Conservation (phyloP, 2,329 filamentous ascomycete species). For the Cladobotryum mycophilum region DNA sequence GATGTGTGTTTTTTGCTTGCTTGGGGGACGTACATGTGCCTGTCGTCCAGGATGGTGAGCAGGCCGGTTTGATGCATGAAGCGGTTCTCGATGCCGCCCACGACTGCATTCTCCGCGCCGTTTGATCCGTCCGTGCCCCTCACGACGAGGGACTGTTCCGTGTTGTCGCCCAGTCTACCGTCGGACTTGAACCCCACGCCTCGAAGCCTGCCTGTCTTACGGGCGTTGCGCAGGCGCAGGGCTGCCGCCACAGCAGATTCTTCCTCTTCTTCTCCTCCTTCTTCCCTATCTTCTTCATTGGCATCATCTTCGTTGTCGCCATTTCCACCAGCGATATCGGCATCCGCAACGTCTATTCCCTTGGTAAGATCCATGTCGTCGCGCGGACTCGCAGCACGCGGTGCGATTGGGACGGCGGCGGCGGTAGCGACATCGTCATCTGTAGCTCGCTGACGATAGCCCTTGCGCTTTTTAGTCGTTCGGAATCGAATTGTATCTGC, state of each 20-base stretch:
- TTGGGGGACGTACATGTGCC: slow-evolving; percentile 63
- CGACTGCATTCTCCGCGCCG: slow-evolving; percentile 24
- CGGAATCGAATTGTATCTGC: slow-evolving; percentile 46
- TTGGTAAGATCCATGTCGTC: background rate
- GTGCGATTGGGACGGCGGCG: background rate
- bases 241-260: slow-evolving; percentile 41
- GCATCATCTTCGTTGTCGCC: background rate
- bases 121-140: slow-evolving; percentile 8
- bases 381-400: slow-evolving; percentile 1
- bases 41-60: slow-evolving; percentile 59
- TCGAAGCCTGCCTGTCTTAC: slow-evolving; percentile 42
- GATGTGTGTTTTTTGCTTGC: slow-evolving; percentile 2
- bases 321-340: slow-evolving; percentile 14
- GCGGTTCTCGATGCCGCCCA: slow-evolving; percentile 35
- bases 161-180: slow-evolving; percentile 14
- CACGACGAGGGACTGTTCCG: slow-evolving; percentile 6
- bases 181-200: slow-evolving; percentile 51
- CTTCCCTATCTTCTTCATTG: slow-evolving; percentile 4
- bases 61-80: slow-evolving; percentile 70
- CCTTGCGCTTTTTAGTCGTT: slow-evolving; percentile 53
- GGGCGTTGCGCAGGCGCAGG: slow-evolving; percentile 46
- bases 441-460: slow-evolving; percentile 45
- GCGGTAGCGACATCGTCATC: background rate
- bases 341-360: slow-evolving; percentile 12
- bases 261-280: slow-evolving; percentile 17